Conservation (phyloP, 164 flowering plant genomes). For the Magnolia kwangsiensis region DNA sequence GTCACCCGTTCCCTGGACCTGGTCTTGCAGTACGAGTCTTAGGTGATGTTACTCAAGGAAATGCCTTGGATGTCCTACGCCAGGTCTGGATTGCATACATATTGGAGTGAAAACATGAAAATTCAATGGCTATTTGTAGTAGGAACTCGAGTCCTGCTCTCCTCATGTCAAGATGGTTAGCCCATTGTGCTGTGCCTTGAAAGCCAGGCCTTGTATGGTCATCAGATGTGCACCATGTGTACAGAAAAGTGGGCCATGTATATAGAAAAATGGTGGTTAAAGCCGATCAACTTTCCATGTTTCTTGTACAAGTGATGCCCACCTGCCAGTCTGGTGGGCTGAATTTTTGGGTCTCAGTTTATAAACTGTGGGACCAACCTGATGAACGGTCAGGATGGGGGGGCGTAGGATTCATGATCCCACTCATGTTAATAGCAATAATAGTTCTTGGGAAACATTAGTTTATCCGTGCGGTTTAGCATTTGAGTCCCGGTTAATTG, state of each 20-base stretch:
- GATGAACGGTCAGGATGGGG: background rate
- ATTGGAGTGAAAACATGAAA: background rate
- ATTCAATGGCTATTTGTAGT: background rate
- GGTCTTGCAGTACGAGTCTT: constrained; percentile 95
- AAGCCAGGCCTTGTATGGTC: background rate
- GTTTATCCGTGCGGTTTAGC: background rate
- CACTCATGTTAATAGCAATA: too few species aligned
- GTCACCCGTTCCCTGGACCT: constrained; percentile 99
- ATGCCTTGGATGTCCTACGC: constrained; percentile 78
- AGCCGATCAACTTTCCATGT: background rate
- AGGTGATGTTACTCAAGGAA: constrained; percentile 90
- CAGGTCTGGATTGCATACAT: constrained; percentile 42
- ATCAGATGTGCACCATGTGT: background rate
- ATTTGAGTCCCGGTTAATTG: background rate
- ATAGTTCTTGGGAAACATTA: too few species aligned
- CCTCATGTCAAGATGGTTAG: background rate
- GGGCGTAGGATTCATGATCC: background rate
- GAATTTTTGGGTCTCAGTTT: background rate
- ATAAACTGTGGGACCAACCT: background rate
- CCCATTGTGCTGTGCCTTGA: background rate
- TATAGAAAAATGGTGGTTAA: background rate
- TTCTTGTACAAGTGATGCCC: background rate
- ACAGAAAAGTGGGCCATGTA: background rate
- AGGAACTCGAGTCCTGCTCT: background rate
- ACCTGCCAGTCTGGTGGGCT: background rate